These are phyloP conservation scores for Lichtheimia ornata DNA, from an alignment of 371 early-diverging fungal species.

Conservation along the genomic window DNA sequence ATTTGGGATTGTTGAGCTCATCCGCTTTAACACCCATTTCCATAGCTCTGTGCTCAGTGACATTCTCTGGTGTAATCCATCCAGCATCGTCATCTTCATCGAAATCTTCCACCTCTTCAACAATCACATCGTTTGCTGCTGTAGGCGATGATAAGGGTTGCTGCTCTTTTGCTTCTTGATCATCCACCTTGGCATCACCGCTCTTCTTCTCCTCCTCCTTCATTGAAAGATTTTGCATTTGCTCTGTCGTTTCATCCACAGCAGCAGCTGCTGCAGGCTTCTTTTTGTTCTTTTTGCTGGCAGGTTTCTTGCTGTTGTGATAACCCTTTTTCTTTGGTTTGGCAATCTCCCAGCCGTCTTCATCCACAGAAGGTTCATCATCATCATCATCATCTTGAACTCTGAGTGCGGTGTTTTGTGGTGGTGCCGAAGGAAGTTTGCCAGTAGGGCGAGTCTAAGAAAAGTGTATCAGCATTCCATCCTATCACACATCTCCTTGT, in stretches of 20 bases:
- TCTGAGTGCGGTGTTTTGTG: constrained; percentile 13
- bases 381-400: neutral
- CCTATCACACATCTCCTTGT: neutral
- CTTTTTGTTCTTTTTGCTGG: constrained; percentile 23
- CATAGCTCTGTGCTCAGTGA: constrained; percentile 66
- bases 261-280: neutral
- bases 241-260: neutral
- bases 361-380: constrained; percentile 34
- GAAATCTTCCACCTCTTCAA: neutral
- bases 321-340: constrained; percentile 28
- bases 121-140: neutral
- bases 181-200: too few relatives aligned
- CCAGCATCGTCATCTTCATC: constrained; percentile 6
- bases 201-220: too few relatives aligned
- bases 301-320: constrained; percentile 11
- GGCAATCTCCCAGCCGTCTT: constrained; percentile 56
- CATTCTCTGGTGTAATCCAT: constrained; percentile 95
- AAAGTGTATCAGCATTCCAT: neutral
- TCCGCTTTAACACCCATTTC: constrained; percentile 50
- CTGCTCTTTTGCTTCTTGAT: too few relatives aligned
- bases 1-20: constrained; percentile 41
- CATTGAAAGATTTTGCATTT: too few relatives aligned
- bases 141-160: neutral
- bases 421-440: constrained; percentile 42
- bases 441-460: constrained; percentile 37